Conservation (phyloP, 192 early-diverging fungal genomes). For the Gigaspora rosea region DNA sequence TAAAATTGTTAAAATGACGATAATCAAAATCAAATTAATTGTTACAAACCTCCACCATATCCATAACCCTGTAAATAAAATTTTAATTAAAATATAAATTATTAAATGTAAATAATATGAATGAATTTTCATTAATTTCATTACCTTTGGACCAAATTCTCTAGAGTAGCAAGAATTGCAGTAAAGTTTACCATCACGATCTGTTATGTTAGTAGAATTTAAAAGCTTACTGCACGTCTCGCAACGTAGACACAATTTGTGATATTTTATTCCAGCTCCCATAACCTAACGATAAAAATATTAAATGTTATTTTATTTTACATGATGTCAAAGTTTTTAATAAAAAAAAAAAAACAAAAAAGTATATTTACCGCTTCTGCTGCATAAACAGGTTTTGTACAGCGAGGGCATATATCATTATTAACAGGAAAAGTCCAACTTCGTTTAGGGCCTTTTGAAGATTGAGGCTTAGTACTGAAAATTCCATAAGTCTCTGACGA, state of each 20-base stretch:
- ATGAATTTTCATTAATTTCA: not conserved
- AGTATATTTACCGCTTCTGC: slow-evolving; percentile 51
- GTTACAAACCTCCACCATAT: slow-evolving; percentile 27
- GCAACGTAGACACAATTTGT: slow-evolving; percentile 59
- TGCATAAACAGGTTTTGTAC: slow-evolving; percentile 60
- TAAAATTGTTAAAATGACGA: not conserved
- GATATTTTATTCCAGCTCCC: slow-evolving; percentile 60
- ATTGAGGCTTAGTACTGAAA: slow-evolving; percentile 18
- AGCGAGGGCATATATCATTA: slow-evolving; percentile 55
- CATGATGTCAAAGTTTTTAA: not conserved
- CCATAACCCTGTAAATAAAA: slow-evolving; percentile 16
- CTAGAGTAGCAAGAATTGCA: slow-evolving; percentile 57
- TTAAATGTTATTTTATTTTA: not conserved
- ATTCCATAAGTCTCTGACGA: not conserved
- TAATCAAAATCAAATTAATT: not conserved
- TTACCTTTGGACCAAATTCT: slow-evolving; percentile 53
- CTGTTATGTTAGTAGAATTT: slow-evolving; percentile 60
- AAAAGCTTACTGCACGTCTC: slow-evolving; percentile 54
- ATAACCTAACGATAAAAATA: slow-evolving; percentile 34
- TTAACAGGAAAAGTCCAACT: slow-evolving; percentile 15
- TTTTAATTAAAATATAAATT: not conserved
- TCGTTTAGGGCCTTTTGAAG: not conserved
- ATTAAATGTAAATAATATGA: not conserved
- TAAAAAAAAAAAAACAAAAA: not conserved
- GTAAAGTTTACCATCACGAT: slow-evolving; percentile 50